Conservation (phyloP, 73 alveolate genomes). For the Paramecium octaurelia region DNA sequence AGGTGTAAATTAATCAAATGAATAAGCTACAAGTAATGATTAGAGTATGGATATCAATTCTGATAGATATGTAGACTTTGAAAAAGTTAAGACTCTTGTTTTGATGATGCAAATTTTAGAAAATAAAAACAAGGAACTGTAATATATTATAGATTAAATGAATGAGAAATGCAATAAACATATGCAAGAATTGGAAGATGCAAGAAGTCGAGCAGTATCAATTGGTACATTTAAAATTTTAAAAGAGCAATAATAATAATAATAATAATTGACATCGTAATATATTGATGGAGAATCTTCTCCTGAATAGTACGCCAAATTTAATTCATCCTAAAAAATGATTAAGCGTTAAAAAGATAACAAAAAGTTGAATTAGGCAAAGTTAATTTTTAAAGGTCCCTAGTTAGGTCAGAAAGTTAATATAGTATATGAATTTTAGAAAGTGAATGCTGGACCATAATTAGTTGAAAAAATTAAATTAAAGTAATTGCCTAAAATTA, state of each 20-base stretch:
- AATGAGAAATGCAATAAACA: conserved; percentile 7
- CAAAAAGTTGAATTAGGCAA: neutral
- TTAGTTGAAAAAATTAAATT: conserved; percentile 23
- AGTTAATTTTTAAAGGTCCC: conserved; percentile 8
- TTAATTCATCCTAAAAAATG: neutral
- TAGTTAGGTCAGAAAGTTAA: conserved; percentile 30
- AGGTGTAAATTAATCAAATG: neutral
- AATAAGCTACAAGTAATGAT: neutral
- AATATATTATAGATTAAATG: conserved; percentile 3
- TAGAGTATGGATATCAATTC: neutral
- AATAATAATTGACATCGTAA: neutral
- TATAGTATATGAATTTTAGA: neutral
- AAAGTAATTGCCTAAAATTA: conserved; percentile 15
- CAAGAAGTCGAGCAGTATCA: neutral
- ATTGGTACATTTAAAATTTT: neutral
- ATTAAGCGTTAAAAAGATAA: neutral
- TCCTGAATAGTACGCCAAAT: neutral
- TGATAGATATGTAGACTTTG: neutral
- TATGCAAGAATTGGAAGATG: neutral
- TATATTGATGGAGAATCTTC: neutral
- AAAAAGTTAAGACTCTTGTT: conserved; percentile 3
- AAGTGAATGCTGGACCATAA: conserved; percentile 14
- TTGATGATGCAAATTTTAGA: neutral
- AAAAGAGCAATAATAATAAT: neutral
- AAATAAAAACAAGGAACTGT: neutral